These are phyloP conservation scores for Theobroma cacao DNA, from an alignment of 345 rosid species.

Conservation along the genomic window DNA sequence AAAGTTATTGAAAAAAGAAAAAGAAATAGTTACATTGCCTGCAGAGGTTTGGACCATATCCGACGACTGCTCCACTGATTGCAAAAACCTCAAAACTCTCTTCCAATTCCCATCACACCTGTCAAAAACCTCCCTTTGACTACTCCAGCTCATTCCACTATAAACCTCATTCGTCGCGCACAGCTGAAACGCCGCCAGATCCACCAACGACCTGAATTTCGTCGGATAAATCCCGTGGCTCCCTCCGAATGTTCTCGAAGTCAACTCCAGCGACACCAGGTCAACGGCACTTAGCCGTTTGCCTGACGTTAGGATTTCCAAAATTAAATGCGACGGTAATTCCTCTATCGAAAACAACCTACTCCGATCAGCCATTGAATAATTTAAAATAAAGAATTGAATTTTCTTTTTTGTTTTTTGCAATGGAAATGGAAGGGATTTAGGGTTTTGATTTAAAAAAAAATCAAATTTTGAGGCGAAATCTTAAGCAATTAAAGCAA, in stretches of 20 bases:
- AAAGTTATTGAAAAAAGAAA: neutral
- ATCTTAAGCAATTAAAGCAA: slow-evolving; percentile 73
- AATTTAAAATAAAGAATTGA: no score
- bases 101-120: slow-evolving; percentile 89
- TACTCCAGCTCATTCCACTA: slow-evolving; percentile 44
- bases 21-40: slow-evolving; percentile 78
- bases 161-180: slow-evolving; percentile 54
- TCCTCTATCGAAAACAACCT: slow-evolving; percentile 61
- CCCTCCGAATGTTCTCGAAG: slow-evolving; percentile 73
- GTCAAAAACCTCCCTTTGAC: slow-evolving; percentile 57
- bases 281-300: slow-evolving; percentile 59
- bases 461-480: slow-evolving; percentile 75
- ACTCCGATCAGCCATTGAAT: slow-evolving; percentile 65
- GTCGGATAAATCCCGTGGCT: slow-evolving; percentile 57
- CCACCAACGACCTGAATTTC: slow-evolving; percentile 75
- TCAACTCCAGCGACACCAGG: slow-evolving; percentile 70
- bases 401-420: no score
- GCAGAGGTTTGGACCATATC: slow-evolving; percentile 73
- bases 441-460: neutral
- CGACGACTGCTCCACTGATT: slow-evolving; percentile 73
- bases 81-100: slow-evolving; percentile 84
- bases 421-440: neutral
- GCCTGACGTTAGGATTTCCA: slow-evolving; percentile 74
- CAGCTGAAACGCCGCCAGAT: slow-evolving; percentile 79
- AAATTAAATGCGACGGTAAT: slow-evolving; percentile 82